Percentiles rank a stretch among this genome's conserved stretches.
These are phyloP conservation scores for Chrysanthemum makinoi DNA, from an alignment of 129 eudicot species.

Conservation along the genomic window DNA sequence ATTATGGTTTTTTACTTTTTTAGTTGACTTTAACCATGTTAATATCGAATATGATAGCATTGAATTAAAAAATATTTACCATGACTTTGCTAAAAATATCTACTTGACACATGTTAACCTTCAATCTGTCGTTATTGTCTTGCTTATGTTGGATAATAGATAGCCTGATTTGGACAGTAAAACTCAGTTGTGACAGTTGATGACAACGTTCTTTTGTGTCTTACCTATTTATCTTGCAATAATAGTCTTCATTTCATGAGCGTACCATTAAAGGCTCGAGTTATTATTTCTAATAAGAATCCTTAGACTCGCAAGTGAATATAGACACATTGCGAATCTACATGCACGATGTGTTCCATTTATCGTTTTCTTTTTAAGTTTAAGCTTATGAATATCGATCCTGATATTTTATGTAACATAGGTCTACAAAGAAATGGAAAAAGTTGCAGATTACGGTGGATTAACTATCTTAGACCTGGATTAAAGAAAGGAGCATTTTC, in stretches of 20 bases:
- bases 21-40: background rate
- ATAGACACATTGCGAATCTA: background rate
- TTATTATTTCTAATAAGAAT: background rate
- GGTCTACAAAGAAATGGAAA: constrained; percentile 85
- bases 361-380: background rate
- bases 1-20: background rate
- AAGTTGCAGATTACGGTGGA: constrained; percentile 94
- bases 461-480: constrained; percentile 86
- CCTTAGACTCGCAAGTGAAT: background rate
- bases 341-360: background rate
- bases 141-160: background rate
- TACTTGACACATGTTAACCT: constrained; percentile 16
- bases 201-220: too few relatives aligned
- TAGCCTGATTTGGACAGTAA: background rate
- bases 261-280: too few relatives aligned
- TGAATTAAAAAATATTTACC: constrained; percentile 17
- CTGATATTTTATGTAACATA: constrained; percentile 18
- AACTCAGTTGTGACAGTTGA: constrained; percentile 1
- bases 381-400: background rate
- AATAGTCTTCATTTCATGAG: background rate
- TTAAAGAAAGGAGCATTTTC: constrained; percentile 66
- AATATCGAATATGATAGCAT: background rate
- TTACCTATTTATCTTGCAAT: too few relatives aligned
- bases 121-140: constrained; percentile 10
- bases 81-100: constrained; percentile 7